These are phyloP conservation scores for Phialophora expanda DNA, from an alignment of 2,329 filamentous ascomycete species.

Conservation along the genomic window DNA sequence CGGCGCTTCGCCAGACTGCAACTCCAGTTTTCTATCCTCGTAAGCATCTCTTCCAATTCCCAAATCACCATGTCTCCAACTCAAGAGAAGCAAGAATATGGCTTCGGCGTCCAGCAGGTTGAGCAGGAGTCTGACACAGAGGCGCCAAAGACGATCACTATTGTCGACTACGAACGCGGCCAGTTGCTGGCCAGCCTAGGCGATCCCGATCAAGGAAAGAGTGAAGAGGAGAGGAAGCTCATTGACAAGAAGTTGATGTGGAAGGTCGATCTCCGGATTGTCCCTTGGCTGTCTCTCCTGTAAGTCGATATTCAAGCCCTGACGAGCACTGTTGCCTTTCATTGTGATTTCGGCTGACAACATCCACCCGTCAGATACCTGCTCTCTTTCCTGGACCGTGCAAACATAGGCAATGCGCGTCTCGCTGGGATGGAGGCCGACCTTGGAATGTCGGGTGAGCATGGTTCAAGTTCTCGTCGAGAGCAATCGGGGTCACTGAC, in stretches of 20 bases:
- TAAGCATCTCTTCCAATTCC: constrained; percentile 1
- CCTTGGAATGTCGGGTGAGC: constrained; percentile 38
- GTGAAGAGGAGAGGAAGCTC: constrained; percentile 64
- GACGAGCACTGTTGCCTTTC: too few species aligned
- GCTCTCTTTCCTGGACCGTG: constrained; percentile 44
- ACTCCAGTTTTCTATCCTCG: constrained; percentile 1
- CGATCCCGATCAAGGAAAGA: constrained; percentile 69
- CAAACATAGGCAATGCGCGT: constrained; percentile 47
- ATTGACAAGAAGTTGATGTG: constrained; percentile 54
- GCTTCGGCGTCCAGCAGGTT: constrained; percentile 1
- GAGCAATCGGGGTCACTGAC: too few species aligned
- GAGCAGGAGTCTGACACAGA: neutral
- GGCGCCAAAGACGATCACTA: neutral
- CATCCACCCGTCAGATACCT: constrained; percentile 36
- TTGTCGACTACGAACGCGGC: constrained; percentile 6
- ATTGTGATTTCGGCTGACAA: too few species aligned
- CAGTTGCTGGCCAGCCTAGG: neutral
- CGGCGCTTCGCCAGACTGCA: neutral
- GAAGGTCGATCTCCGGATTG: constrained; percentile 36
- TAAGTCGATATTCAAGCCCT: neutral
- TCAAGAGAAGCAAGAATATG: constrained; percentile 5
- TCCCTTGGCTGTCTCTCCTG: constrained; percentile 35
- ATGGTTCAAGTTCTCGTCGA: neutral
- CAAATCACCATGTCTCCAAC: neutral
- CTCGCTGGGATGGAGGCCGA: constrained; percentile 42